Conservation (phyloP, 192 early-diverging fungal species). For the Coemansia biformis region DNA sequence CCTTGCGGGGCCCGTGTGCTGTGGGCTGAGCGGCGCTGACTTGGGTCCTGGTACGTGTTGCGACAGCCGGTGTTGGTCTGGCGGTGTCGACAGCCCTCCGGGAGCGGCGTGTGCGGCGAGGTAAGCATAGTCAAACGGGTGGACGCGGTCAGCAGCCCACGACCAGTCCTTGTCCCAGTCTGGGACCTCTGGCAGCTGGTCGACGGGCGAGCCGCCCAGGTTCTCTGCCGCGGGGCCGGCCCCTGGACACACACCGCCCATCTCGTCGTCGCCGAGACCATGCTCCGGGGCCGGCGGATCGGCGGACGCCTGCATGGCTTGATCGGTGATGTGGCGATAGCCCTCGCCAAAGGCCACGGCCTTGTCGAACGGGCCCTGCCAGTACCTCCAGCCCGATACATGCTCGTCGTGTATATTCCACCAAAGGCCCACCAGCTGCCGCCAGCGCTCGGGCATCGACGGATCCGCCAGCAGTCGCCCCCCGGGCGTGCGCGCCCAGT, state of each 20-base stretch:
- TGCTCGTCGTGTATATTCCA: conserved; percentile 66
- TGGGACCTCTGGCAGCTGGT: conserved; percentile 23
- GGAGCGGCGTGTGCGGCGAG: conserved; percentile 11
- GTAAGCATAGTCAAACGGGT: conserved; percentile 46
- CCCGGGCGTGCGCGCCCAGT: conserved; percentile 61
- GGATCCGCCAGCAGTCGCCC: conserved; percentile 48
- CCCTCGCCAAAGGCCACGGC: conserved; percentile 36
- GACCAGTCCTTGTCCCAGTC: conserved; percentile 54
- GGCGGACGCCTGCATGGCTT: background rate
- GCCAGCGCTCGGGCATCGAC: conserved; percentile 45
- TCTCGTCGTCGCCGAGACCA: background rate
- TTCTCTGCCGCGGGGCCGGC: background rate
- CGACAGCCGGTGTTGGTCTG: too few species aligned
- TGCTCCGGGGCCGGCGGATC: background rate
- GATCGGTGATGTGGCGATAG: conserved; percentile 34
- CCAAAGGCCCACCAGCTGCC: conserved; percentile 60
- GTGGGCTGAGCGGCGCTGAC: too few species aligned
- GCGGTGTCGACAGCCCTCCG: too few species aligned
- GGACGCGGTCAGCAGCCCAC: conserved; percentile 47
- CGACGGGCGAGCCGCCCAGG: background rate
- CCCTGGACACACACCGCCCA: too few species aligned
- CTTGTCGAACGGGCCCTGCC: conserved; percentile 40
- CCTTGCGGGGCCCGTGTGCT: too few species aligned
- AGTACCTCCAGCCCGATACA: conserved; percentile 48
- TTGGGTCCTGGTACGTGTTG: background rate